Evolutionary conservation across 495 filamentous ascomycete species (phyloP).

Genomic region (Neurospora intermedia): DNA sequence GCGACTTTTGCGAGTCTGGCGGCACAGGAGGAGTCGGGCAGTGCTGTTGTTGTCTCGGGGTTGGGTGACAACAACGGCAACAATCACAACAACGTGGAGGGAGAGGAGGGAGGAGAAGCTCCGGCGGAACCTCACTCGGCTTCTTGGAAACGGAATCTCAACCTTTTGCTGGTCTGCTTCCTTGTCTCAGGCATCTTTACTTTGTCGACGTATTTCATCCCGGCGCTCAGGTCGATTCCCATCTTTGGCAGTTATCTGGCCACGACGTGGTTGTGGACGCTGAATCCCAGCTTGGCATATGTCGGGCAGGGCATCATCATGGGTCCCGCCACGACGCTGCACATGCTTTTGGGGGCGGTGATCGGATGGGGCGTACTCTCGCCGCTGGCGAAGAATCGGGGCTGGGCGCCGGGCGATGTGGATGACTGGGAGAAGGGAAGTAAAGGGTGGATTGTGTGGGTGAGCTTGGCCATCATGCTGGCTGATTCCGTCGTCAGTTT

Average conservation of each 20-base stretch:
- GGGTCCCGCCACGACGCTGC: constrained; percentile 88
- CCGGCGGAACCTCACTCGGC: constrained; percentile 9
- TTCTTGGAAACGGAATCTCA: constrained; percentile 44
- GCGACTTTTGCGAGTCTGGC: constrained; percentile 20
- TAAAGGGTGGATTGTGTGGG: constrained; percentile 98
- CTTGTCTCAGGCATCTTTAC: constrained; percentile 52
- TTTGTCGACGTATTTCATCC: constrained; percentile 84
- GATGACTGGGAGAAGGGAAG: constrained; percentile 81
- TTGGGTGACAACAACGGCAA: not conserved
- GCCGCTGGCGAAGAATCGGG: constrained; percentile 70
- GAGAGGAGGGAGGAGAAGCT: constrained; percentile 13
- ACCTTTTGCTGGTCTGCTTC: constrained; percentile 41
- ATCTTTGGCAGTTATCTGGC: constrained; percentile 70
- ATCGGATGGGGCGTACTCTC: constrained; percentile 88
- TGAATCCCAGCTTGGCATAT: constrained; percentile 93
- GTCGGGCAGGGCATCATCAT: constrained; percentile 77
- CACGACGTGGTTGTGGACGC: constrained; percentile 80
- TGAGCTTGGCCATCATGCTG: constrained; percentile 92
- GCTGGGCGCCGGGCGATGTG: constrained; percentile 84
- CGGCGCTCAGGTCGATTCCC: constrained; percentile 71
- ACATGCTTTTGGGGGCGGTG: constrained; percentile 89
- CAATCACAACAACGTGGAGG: not conserved
- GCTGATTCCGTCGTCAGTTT: constrained; percentile 85
- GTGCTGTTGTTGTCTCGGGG: constrained; percentile 1
- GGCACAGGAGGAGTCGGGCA: constrained; percentile 1